Percentiles rank a stretch among this genome's conserved stretches.
Conservation (phyloP, 169 alveolate species). For the Besnoitia besnoiti region DNA sequence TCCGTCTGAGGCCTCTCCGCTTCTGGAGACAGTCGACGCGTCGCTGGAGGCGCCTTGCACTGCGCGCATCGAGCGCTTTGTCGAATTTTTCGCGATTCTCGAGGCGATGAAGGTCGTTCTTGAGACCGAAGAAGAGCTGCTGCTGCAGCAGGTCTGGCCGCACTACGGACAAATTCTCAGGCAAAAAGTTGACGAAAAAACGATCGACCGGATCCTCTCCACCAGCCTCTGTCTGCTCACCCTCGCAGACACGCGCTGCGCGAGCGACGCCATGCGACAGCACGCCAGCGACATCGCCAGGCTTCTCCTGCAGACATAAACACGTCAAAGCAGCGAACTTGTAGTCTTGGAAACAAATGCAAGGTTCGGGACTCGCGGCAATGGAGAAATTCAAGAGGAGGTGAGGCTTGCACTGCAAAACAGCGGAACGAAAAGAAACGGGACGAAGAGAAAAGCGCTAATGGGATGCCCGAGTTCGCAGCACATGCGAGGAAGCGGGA, state of each 20-base stretch:
- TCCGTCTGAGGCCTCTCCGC: neutral
- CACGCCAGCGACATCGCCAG: neutral
- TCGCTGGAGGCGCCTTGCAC: neutral
- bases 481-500: too few relatives aligned
- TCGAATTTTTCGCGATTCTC: neutral
- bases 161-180: neutral
- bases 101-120: neutral
- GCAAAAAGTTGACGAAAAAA: neutral
- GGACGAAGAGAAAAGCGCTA: too few relatives aligned
- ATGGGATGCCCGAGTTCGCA: too few relatives aligned
- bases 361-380: too few relatives aligned
- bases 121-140: neutral
- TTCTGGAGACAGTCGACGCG: neutral
- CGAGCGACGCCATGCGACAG: neutral
- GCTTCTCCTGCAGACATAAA: neutral
- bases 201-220: neutral
- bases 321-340: neutral
- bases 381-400: too few relatives aligned
- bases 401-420: too few relatives aligned
- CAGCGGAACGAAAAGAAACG: too few relatives aligned
- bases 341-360: too few relatives aligned
- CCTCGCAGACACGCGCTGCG: neutral
- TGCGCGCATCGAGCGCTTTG: neutral
- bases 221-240: neutral
- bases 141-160: constrained; percentile 5